These are phyloP conservation scores for Ganoderma multipileum DNA, from an alignment of 1,284 basidiomycete species.

Conservation along the genomic window DNA sequence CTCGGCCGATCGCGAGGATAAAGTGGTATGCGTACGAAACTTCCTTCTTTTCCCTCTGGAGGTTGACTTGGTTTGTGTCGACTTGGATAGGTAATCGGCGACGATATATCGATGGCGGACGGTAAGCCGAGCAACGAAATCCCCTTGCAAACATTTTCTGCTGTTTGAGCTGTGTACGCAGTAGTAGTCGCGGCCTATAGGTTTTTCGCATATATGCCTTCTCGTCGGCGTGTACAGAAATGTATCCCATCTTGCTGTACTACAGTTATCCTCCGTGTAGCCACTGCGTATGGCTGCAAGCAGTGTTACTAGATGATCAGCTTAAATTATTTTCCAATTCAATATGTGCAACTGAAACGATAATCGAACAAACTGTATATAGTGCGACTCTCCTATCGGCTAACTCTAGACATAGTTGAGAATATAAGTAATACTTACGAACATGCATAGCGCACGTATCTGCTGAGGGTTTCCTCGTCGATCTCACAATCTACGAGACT, in stretches of 20 bases:
- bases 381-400: too few relatives aligned
- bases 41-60: neutral
- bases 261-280: too few relatives aligned
- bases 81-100: neutral
- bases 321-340: too few relatives aligned
- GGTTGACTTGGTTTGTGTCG: neutral
- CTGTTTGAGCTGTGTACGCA: neutral
- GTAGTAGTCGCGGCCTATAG: too few relatives aligned
- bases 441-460: conserved; percentile 17
- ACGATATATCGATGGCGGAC: conserved; percentile 14
- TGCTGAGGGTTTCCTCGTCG: conserved; percentile 1
- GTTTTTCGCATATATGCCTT: too few relatives aligned
- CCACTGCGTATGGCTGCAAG: too few relatives aligned
- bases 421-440: neutral
- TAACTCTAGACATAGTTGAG: neutral
- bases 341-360: too few relatives aligned
- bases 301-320: too few relatives aligned
- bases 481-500: conserved; percentile 11
- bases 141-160: conserved; percentile 7
- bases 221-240: too few relatives aligned
- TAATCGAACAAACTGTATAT: too few relatives aligned
- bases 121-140: conserved; percentile 9
- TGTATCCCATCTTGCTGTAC: too few relatives aligned
- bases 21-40: neutral
- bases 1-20: conserved; percentile 2